phyloP scores from a whole-genome alignment of 108 stramenopile species.

The Fragilaria radians region DNA sequence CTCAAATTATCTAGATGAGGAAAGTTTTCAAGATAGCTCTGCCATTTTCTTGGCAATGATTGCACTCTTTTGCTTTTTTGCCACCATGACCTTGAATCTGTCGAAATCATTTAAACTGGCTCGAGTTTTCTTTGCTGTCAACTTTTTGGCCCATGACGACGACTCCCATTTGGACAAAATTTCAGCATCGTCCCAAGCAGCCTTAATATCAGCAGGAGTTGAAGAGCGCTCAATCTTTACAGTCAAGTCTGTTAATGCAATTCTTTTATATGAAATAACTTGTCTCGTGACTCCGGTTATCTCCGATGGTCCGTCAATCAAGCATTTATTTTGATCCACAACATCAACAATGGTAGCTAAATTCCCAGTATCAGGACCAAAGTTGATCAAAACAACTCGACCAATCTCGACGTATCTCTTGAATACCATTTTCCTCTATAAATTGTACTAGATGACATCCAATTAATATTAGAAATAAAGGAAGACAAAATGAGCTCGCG shows the following conservation, averaged over 20 bases:
- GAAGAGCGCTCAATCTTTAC: constrained; percentile 91
- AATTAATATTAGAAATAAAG: too few species aligned
- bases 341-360: constrained; percentile 97
- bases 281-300: constrained; percentile 92
- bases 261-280: constrained; percentile 89
- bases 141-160: constrained; percentile 93
- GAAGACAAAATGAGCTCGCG: too few species aligned
- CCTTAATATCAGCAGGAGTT: constrained; percentile 79
- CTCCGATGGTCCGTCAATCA: constrained; percentile 90
- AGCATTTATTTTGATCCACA: constrained; percentile 96
- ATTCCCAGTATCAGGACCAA: constrained; percentile 92
- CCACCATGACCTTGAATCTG: constrained; percentile 98
- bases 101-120: constrained; percentile 88
- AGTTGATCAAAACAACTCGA: constrained; percentile 97
- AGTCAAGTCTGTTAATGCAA: constrained; percentile 92
- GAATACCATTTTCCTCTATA: constrained; percentile 92
- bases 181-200: constrained; percentile 84
- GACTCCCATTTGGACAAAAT: constrained; percentile 88
- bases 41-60: constrained; percentile 88
- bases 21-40: constrained; percentile 58
- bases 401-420: constrained; percentile 98
- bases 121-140: constrained; percentile 81
- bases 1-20: too few species aligned
- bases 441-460: too few species aligned
- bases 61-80: constrained; percentile 88